Base-by-base conservation (phyloP, 352 stramenopile genomes). In the Globisporangium iwayamae region DNA sequence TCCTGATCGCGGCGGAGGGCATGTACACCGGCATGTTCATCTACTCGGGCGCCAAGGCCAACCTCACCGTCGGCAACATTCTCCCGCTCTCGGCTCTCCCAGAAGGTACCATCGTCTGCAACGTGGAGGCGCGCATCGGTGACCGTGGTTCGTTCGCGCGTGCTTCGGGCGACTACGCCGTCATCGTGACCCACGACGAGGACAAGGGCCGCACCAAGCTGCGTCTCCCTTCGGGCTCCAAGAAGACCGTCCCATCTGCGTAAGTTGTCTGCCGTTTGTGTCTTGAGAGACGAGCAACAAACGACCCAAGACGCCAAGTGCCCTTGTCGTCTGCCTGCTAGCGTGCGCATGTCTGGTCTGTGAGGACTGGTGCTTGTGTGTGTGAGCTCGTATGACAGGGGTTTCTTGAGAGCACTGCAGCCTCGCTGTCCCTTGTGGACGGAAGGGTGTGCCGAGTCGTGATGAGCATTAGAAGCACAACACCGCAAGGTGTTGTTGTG, bases 1-100 rank as follows among this genome's bases (percentile, higher is more conserved):
- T 99, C n/a, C 88, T 99, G 67, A 84, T 99, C 61, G 97, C 96
- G 55, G 96, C 96, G 28, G 97, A 99, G 76, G 97, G 96, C 76
- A 98, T 99, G 94, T 99, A 99, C 94, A 98, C 93, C 56, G 97
- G 97, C 60, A 89, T 98, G 85, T 99, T 99, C 85, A 93, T 99
- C 63, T 99, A 99, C 93, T 97, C 85, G 72, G 97, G 97, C 62
- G 97, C 98, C 72, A 99, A 99, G 90, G 97, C 83, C 80, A 73
- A 76, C 56, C 67, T 99, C 38, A 92, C 87, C 43, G 89, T 99
- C 39, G 97, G 98, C 77, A 99, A 99, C 85, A 98, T 99, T 53
- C 83, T 99, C 47, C 97, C 98, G 52, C 73, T 99, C 38, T 89
- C 72, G 58, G 75, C 83, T 6, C 91, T 99, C 67, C 97, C 98